These are phyloP conservation scores for Heterobasidion irregulare DNA, from an alignment of 1,284 basidiomycete genomes.

Conservation along the genomic window DNA sequence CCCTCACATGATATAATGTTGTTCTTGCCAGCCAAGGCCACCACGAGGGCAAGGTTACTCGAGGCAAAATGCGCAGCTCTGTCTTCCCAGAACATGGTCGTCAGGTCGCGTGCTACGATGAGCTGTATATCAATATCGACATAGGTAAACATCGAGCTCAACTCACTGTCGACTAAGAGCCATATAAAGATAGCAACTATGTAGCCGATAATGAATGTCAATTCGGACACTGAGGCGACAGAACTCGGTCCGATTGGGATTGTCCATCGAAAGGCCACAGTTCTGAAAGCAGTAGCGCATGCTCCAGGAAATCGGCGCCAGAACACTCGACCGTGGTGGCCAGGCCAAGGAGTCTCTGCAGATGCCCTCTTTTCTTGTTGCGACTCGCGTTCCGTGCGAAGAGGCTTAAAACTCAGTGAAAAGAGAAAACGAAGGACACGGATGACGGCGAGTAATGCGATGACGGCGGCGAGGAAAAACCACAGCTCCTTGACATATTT, in stretches of 20 bases:
- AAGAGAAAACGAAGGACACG: slow-evolving; percentile 19
- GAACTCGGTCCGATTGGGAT: slow-evolving; percentile 29
- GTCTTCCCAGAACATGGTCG: slow-evolving; percentile 24
- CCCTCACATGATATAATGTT: slow-evolving; percentile 34
- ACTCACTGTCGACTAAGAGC: slow-evolving; percentile 36
- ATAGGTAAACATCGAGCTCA: neutral
- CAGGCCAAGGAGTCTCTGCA: slow-evolving; percentile 13
- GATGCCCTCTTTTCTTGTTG: slow-evolving; percentile 14
- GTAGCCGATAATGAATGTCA: slow-evolving; percentile 34
- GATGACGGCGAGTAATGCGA: slow-evolving; percentile 28
- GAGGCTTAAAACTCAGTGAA: slow-evolving; percentile 9
- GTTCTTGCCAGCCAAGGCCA: slow-evolving; percentile 38
- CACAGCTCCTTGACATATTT: slow-evolving; percentile 24
- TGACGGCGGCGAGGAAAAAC: slow-evolving; percentile 28
- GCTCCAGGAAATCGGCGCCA: slow-evolving; percentile 25
- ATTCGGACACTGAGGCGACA: slow-evolving; percentile 29
- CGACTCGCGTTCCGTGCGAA: neutral
- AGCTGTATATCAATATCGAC: neutral
- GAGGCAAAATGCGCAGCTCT: slow-evolving; percentile 31
- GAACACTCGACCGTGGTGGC: slow-evolving; percentile 16
- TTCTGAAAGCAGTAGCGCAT: slow-evolving; percentile 28
- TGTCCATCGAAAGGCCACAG: slow-evolving; percentile 32
- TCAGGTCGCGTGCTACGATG: slow-evolving; percentile 16
- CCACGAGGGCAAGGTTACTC: slow-evolving; percentile 34
- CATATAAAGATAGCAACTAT: slow-evolving; percentile 31